These are phyloP conservation scores for Solanum pinnatisectum DNA, from an alignment of 257 asterid genomes.

Conservation along the genomic window DNA sequence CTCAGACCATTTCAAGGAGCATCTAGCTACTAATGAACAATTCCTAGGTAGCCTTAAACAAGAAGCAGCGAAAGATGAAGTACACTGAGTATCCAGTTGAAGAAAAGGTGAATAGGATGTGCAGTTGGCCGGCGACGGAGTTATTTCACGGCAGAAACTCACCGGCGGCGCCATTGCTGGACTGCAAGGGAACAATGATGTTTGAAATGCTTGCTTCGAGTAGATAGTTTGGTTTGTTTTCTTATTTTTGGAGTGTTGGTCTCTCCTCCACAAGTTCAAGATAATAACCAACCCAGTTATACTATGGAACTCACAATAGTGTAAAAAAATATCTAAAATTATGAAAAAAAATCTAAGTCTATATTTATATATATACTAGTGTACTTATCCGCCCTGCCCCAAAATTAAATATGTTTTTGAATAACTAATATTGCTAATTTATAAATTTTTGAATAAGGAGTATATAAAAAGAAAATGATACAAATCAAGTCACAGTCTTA, in stretches of 20 bases:
- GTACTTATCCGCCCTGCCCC: too few relatives aligned
- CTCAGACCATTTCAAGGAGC: constrained; percentile 1
- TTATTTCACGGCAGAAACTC: not conserved
- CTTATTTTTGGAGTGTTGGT: not conserved
- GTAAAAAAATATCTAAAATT: not conserved
- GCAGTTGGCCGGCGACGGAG: constrained; percentile 1
- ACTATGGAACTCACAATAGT: not conserved
- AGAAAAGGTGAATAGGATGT: not conserved
- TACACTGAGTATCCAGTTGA: not conserved
- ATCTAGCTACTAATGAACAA: constrained; percentile 2
- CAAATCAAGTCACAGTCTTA: not conserved
- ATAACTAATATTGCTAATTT: not conserved
- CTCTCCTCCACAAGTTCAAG: constrained; percentile 2
- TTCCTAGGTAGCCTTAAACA: not conserved
- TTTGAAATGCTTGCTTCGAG: not conserved
- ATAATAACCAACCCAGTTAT: not conserved
- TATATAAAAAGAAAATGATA: not conserved
- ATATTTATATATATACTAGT: too few relatives aligned
- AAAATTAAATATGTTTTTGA: not conserved
- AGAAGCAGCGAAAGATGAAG: not conserved
- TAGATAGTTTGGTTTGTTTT: not conserved
- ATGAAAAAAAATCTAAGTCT: not conserved
- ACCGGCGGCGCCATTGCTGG: not conserved
- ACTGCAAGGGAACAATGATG: not conserved
- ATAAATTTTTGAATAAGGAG: not conserved